These are phyloP conservation scores for Pistacia atlantica DNA, from an alignment of 345 rosid species.

Conservation along the genomic window DNA sequence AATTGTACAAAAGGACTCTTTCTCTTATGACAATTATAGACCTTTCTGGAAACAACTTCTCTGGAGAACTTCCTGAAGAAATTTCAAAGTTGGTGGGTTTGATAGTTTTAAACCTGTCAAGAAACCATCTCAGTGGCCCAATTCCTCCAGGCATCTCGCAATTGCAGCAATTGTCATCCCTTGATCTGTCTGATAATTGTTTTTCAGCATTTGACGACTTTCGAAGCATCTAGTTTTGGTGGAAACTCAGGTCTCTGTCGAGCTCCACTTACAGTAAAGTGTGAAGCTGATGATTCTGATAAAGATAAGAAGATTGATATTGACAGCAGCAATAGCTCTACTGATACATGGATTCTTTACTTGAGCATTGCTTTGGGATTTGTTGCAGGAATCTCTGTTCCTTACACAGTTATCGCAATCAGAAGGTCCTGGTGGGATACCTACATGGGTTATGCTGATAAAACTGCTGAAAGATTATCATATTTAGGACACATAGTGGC, in stretches of 20 bases:
- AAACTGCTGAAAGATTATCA: slow-evolving; percentile 13
- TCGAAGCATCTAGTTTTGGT: slow-evolving; percentile 30
- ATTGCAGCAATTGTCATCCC: slow-evolving; percentile 41
- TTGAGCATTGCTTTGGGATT: slow-evolving; percentile 49
- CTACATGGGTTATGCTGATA: slow-evolving; percentile 37
- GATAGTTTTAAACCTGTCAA: slow-evolving; percentile 40
- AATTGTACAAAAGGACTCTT: slow-evolving; percentile 40
- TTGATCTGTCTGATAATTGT: slow-evolving; percentile 50
- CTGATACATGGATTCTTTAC: slow-evolving; percentile 40
- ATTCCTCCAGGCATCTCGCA: slow-evolving; percentile 41
- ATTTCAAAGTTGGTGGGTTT: slow-evolving; percentile 37
- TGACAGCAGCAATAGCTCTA: slow-evolving; percentile 18
- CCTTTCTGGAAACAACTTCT: slow-evolving; percentile 39
- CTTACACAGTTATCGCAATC: slow-evolving; percentile 14
- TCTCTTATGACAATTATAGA: slow-evolving; percentile 48
- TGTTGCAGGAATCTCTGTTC: slow-evolving; percentile 41
- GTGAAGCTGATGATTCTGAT: slow-evolving; percentile 16
- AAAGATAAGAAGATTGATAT: not conserved
- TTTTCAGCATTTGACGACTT: slow-evolving; percentile 45
- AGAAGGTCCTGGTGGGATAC: slow-evolving; percentile 30
- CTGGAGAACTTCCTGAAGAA: slow-evolving; percentile 40
- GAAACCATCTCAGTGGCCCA: slow-evolving; percentile 31
- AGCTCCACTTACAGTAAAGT: slow-evolving; percentile 31
- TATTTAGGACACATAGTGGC: no score
- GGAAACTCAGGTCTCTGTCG: slow-evolving; percentile 51